phyloP scores from a whole-genome alignment of 163 green algal genomes.

The Coccomyxa subellipsoidea region DNA sequence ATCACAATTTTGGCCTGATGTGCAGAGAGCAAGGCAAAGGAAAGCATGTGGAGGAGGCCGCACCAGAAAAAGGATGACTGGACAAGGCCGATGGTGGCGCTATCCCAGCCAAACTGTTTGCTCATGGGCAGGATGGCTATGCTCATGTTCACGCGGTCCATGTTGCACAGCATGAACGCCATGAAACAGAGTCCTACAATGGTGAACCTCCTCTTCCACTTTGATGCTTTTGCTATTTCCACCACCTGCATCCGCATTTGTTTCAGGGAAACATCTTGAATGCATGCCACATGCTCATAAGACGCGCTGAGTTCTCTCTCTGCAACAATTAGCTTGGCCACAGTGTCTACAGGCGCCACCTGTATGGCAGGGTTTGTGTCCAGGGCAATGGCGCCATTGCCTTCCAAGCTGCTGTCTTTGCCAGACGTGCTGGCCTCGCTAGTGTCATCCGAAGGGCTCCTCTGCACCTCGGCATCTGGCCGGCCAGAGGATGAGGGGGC shows the following conservation, averaged over 20 bases:
- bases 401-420: background rate
- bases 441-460: background rate
- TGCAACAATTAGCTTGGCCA: too few species aligned
- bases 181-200: constrained; percentile 85
- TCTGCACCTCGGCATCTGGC: background rate
- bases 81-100: constrained; percentile 84
- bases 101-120: constrained; percentile 78
- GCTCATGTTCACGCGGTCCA: constrained; percentile 95
- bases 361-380: background rate
- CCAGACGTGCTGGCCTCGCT: background rate
- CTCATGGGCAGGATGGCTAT: constrained; percentile 96
- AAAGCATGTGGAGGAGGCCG: background rate
- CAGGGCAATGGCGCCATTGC: background rate
- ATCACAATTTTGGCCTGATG: too few species aligned
- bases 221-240: background rate
- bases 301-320: too few species aligned
- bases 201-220: constrained; percentile 64
- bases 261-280: too few species aligned
- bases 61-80: constrained; percentile 98
- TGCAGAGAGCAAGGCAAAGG: background rate
- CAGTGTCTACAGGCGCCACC: too few species aligned
- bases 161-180: constrained; percentile 93
- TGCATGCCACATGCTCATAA: too few species aligned
- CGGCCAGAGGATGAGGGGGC: background rate
- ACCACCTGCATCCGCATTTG: background rate